Percentiles rank a stretch among this genome's conserved stretches.
phyloP scores from a whole-genome alignment of 306 rosid species.

The Albizia julibrissin region DNA sequence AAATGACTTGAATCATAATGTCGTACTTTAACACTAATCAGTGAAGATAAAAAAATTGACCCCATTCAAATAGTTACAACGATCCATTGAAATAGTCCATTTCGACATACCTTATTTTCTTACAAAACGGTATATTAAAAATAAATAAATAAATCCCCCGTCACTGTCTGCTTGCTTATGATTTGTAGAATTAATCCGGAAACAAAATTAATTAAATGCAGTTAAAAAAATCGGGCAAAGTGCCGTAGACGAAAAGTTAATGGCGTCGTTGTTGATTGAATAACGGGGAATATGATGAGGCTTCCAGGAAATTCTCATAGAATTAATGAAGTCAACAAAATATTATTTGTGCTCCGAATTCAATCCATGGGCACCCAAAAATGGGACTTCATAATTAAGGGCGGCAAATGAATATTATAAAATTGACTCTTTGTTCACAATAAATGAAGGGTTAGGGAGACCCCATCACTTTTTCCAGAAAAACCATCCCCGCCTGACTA shows the following conservation, averaged over 20 bases:
- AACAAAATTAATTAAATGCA: background rate
- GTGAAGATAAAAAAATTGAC: background rate
- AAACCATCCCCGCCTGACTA: too few relatives aligned
- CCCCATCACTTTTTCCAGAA: too few relatives aligned
- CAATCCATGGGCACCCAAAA: too few relatives aligned
- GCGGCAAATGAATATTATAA: background rate
- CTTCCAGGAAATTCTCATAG: background rate
- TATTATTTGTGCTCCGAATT: background rate
- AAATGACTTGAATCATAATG: background rate
- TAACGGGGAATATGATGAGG: background rate
- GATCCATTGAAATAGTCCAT: background rate
- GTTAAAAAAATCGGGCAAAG: background rate
- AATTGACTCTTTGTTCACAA: too few relatives aligned
- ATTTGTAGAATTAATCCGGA: background rate
- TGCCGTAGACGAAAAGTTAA: background rate
- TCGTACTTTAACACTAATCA: background rate
- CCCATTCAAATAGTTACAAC: background rate
- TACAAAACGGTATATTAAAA: too few relatives aligned
- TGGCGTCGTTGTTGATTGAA: background rate
- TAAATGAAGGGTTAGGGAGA: too few relatives aligned
- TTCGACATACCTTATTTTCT: too few relatives aligned
- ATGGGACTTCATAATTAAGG: background rate
- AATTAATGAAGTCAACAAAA: background rate
- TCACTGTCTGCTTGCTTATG: background rate
- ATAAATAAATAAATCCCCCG: too few relatives aligned